Base-by-base conservation (phyloP, 192 early-diverging fungal species). In the Ramicandelaber brevisporus region DNA sequence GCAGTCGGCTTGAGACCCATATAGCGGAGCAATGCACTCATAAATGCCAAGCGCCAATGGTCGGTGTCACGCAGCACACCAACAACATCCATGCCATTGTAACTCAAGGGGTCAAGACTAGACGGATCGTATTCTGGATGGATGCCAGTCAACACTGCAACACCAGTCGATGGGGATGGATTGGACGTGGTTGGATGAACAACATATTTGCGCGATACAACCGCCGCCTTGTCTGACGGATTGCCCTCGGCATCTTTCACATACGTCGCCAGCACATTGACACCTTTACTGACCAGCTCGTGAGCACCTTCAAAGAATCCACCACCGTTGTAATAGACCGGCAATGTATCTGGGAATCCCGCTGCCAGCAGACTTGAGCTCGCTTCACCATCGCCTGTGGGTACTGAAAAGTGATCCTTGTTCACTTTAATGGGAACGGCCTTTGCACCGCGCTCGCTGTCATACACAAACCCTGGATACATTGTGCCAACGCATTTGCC, bases 401-500 rank as follows among this genome's bases (percentile, higher is more conserved):
- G 25, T 3, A 53, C 26, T 12, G 26, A 14, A 29, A 55, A 53
- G 8, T 30, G 37, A 17, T 17, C 29, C 15, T 41, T 30, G 3
- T 63, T 57, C 1, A 61, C 37, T 2, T 35, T 23, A 14, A 73
- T 50, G 12, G 36, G 36, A 3, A 74, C 59, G 2, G 75, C 68
- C 21, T 59, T 50, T 6, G 78, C 68, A 4, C 78, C 80, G 15
- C 48, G 40, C 37, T 89, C 78, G n/a, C 50, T 56, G 34, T 70
- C 70, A 50, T 96, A 90, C 27, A 65, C 59, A 48, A 87, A 96
- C 7, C 76, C 78, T 10, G 70, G 66, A 16, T 63, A 74, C 3
- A 72, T 70, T 7, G 68, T 70, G 0, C 87, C 90, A 20, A 57
- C 20, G 7, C 63, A 78, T 3, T 62, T 44, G 4, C 70, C 82